Base-by-base conservation (phyloP, 768 basidiomycete genomes). In the Leccinellum rugosiceps region DNA sequence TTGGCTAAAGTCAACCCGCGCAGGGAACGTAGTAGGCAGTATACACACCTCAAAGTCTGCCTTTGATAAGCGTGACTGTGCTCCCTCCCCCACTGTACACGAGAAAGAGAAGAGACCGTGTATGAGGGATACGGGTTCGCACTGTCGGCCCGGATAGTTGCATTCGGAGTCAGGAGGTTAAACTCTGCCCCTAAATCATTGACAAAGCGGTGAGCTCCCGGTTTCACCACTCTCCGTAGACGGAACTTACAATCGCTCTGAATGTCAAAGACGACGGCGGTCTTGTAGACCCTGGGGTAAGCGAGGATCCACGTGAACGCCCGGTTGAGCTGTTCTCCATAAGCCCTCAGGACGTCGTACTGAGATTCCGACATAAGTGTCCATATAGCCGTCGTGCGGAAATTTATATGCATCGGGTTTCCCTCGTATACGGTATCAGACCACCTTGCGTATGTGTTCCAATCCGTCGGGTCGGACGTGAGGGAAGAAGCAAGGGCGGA, bases 261-360 rank as follows among this genome's bases (percentile, higher is more conserved):
- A 23, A 56, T 58, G 49, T 56, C 58, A n/a, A 58, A 45, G 9
- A 10, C 25, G 43, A 50, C 34, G 2, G 15, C 1, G 4, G 55
- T 56, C 49, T 51, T 51, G 19, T 50, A 56, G 8, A 44, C 30
- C 25, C 30, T 41, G 17, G 55, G 48, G 41, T 56, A 50, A 13
- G 38, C 41, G 30, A 56, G 38, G 11, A 56, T 51, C 55, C 55
- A 56, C 14, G 55, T 56, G 25, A 56, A 56, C 6, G 55, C 55
- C 6, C 19, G 25, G 13, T 32, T 28, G 38, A 56, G 48, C 32
- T 50, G 8, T 11, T 19, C 21, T 13, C 49, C 55, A 19, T 56
- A 56, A 14, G 28, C 11, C 41, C 31, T 56, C 11, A 56, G 41
- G 3, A 11, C 44, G 19, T 19, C 23, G 41, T 50, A 25, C 3